Base-by-base conservation (phyloP, 2,329 filamentous ascomycete genomes). In the Bipolaris cookei region DNA sequence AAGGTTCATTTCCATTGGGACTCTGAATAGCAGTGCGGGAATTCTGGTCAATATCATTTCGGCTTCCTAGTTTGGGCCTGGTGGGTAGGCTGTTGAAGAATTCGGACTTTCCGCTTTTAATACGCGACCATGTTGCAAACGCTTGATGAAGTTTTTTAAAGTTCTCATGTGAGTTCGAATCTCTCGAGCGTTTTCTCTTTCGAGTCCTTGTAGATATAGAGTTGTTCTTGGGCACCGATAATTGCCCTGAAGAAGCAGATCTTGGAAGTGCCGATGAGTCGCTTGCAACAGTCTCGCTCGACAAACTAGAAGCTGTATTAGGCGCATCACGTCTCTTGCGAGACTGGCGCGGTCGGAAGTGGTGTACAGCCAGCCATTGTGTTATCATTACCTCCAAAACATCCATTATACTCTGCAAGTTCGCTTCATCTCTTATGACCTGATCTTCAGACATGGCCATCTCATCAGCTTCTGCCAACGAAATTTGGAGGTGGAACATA, bases 401-500 rank as follows among this genome's bases (percentile, higher is more conserved):
- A 41, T 89, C 85, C 0, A 84, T 65, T 1, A 91, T 82, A 1
- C 80, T 76, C 23, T 83, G 79, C n/a, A 91, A 61, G 11, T 67
- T 71, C 10, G 65, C 54, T 13, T 75, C 63, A 1, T 70, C 61
- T 4, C 69, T 60, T 2, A 71, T 45, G 44, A 69, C 63, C 0
- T 59, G 37, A 25, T 74, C 70, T 25, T 67, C 73, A 11, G 43
- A 25, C 5, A 52, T 30, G 2, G 43, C 56, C 20, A 56, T 44
- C 14, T 42, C 23, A n/a, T 47, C 14, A 7, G 54, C 42, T 6
- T 68, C 58, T 18, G 64, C 69, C 7, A 83, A 67, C 2, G 81
- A 77, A 34, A 97, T 84, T 25, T 86, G 86, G n/a, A 98, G 77
- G 66, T 88, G 90, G 68, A 97, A 98, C 88, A 94, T 94, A 0